Evolutionary conservation across 2,329 filamentous ascomycete genomes (phyloP).

Genomic region (Ceratocystiopsis brevicomis): DNA sequence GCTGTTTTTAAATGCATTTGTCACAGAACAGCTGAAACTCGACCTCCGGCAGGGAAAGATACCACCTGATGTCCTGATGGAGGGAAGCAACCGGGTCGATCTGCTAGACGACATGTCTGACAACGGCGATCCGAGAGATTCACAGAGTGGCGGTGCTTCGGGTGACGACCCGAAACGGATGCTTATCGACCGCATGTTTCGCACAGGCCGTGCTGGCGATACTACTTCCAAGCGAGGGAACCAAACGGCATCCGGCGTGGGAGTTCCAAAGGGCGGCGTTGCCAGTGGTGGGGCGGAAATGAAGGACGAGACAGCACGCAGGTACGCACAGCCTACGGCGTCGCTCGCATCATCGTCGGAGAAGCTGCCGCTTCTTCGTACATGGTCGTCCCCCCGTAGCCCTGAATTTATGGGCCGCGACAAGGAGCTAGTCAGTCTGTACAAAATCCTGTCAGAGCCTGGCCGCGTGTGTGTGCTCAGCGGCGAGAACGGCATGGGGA

Average conservation of each 20-base stretch:
- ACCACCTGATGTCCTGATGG: slow-evolving; percentile 6
- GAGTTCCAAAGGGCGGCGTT: too few relatives aligned
- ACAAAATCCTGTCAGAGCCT: slow-evolving; percentile 8
- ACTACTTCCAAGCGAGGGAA: too few relatives aligned
- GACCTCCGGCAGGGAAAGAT: slow-evolving; percentile 6
- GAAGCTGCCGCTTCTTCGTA: slow-evolving; percentile 6
- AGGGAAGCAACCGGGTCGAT: slow-evolving; percentile 2
- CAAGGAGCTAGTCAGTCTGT: slow-evolving; percentile 6
- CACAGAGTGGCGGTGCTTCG: neutral
- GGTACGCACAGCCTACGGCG: too few relatives aligned
- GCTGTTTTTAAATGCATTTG: slow-evolving; percentile 7
- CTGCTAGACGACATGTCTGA: slow-evolving; percentile 8
- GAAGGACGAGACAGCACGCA: too few relatives aligned
- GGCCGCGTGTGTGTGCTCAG: slow-evolving; percentile 9
- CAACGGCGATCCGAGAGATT: slow-evolving; percentile 1
- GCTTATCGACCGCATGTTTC: slow-evolving; percentile 7
- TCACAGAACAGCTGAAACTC: slow-evolving; percentile 8
- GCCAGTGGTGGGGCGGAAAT: too few relatives aligned
- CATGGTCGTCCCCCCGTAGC: slow-evolving; percentile 4
- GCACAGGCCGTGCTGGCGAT: neutral
- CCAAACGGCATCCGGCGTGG: too few relatives aligned
- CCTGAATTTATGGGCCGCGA: slow-evolving; percentile 8
- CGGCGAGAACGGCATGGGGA: slow-evolving; percentile 9
- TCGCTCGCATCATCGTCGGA: slow-evolving; percentile 4
- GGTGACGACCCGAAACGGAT: slow-evolving; percentile 4